Base-by-base conservation (phyloP, 805 yeast species). In the Candida ovalis region DNA sequence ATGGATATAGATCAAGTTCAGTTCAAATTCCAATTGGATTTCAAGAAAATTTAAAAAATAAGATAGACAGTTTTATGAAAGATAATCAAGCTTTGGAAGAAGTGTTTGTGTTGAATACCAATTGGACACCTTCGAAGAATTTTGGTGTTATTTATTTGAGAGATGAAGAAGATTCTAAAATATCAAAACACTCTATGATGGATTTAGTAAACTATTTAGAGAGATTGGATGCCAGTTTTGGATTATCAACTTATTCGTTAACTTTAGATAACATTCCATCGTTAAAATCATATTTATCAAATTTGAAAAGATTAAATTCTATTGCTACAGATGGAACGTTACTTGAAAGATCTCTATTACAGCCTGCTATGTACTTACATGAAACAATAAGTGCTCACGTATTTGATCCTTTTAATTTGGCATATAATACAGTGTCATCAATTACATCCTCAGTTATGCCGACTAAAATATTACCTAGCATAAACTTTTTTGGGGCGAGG, bases 61-160 rank as follows among this genome's bases (percentile, higher is more conserved):
- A 52, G 19, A 40, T 66, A 9, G 33, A 42, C 1, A 42, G 48
- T 2, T 47, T 65, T 4, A 25, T 56, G 0, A 22, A 38, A 0
- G 42, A 46, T 2, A 46, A 54, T 25, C 42, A 40, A 2, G 51
- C 47, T 7, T 10, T 65, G 10, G 43, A 51, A 15, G 67, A 63
- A 40, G 23, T 62, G 1, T 21, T 62, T 17, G 44, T 64, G 1
- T 8, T 63, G 42, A 65, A 60, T 50, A 61, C 66, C 3, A 64
- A 61, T 44, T 57, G 67, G 65, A 47, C 56, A 1, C 67, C 68
- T 2, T 51, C 60, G 3, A 60, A 66, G 44, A 60, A 66, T 43
- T 67, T 62, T 55, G 72, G 72, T 0, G 56, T 61, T 2, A 32
- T 68, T 8, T 62, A 58, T 42, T 30, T 50, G 25, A 53, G 57